Percentiles rank a stretch among this genome's conserved stretches.
Evolutionary conservation across 2,329 filamentous ascomycete species (phyloP).

Genomic region (Cladosporium cucumerinum): DNA sequence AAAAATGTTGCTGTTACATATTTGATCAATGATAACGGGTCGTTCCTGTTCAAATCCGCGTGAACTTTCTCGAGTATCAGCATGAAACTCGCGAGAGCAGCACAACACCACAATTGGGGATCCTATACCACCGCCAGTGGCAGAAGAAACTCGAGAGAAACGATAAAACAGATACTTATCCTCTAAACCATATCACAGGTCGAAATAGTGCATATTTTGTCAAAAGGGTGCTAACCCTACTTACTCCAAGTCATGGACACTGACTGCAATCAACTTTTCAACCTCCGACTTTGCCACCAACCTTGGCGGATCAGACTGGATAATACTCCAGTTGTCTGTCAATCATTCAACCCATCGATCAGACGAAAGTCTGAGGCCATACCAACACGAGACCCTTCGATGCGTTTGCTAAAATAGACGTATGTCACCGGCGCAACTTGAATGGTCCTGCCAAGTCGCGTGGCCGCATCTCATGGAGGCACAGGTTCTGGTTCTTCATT

Average conservation of each 20-base stretch:
- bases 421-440: not conserved
- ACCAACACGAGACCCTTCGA: too few relatives aligned
- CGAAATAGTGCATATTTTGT: not conserved
- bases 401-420: not conserved
- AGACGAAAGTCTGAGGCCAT: not conserved
- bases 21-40: not conserved
- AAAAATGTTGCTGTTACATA: too few relatives aligned
- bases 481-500: not conserved
- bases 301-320: not conserved
- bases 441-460: slow-evolving; percentile 1
- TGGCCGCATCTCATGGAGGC: not conserved
- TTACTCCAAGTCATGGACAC: not conserved
- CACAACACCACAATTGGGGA: not conserved
- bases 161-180: not conserved
- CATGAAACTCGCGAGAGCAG: not conserved
- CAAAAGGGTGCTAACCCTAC: not conserved
- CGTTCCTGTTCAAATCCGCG: not conserved
- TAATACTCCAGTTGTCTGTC: not conserved
- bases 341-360: not conserved
- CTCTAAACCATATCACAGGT: not conserved
- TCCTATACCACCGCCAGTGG: accelerated
- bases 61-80: not conserved
- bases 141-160: not conserved
- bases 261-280: not conserved
- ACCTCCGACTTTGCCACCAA: not conserved